phyloP scores from a whole-genome alignment of 2,329 filamentous ascomycete genomes.

The Colletotrichum filicis region DNA sequence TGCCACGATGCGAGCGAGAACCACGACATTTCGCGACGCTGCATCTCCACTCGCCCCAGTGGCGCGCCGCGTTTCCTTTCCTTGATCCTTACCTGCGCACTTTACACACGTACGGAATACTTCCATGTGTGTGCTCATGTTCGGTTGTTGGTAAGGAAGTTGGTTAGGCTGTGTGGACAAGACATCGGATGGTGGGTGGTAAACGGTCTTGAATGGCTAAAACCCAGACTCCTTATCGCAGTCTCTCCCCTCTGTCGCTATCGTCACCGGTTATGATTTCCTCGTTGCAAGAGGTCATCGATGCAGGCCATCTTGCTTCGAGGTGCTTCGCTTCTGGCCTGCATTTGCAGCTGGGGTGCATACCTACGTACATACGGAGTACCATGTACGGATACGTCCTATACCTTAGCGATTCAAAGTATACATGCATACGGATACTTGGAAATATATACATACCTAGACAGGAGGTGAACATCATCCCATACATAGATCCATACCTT shows the following conservation, averaged over 20 bases:
- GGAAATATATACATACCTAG: neutral
- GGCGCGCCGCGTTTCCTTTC: neutral
- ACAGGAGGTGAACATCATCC: neutral
- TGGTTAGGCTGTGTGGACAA: neutral
- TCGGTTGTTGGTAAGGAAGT: neutral
- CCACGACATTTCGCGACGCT: neutral
- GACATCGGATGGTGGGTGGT: neutral
- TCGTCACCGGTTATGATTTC: neutral
- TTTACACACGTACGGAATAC: neutral
- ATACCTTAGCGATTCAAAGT: no score
- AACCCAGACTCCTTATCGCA: conserved; percentile 8
- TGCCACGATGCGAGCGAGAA: neutral
- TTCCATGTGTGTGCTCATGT: neutral
- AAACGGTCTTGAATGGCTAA: neutral
- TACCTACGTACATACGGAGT: neutral
- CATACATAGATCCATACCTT: neutral
- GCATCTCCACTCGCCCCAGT: neutral
- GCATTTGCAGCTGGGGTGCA: conserved; percentile 2
- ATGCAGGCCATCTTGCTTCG: neutral
- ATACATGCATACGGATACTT: neutral
- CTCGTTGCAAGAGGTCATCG: neutral
- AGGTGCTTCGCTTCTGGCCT: neutral
- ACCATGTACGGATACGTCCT: no score
- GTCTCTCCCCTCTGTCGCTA: neutral
- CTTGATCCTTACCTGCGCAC: neutral